Evolutionary conservation across 345 rosid genomes (phyloP), one percentile per base, ranked within the genome.

Genomic region (Lumnitzera littorea): DNA sequence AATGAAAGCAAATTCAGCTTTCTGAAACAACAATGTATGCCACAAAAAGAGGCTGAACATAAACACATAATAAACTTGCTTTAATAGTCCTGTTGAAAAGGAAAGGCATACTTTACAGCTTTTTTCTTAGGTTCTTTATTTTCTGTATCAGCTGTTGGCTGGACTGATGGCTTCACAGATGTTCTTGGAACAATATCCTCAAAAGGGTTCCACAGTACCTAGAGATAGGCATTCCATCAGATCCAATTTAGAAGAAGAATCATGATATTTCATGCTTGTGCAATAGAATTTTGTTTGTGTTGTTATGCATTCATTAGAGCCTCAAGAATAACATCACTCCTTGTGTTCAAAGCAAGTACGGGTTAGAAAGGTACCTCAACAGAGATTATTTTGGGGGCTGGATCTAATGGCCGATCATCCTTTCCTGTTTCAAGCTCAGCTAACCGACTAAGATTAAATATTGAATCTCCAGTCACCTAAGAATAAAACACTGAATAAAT

Each of bases 131-230:
- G 60, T 48, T 83, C 87, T 74, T 80, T 84, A 57, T 56, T 75
- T 65, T 84, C 91, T 51, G 59, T 23, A 61, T 81, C 84, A 61
- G 71, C 58, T 41, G 53, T 49, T 13, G 80, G 51, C 60, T 70
- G 81, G 29, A 51, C 59, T 36, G 61, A 65, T 57, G 78, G 58
- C 78, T 58, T 83, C 13, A 69, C 61, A 49, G 55, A 17, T 60
- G 59, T 69, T 70, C 96, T 86, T 8, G 87, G 97, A 74, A 86
- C 78, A 69, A 94, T 86, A 77, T 94, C 99, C 57, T 94, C 99
- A 46, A 94, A 94, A 56, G 99, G 96, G 55, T 91, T 94, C 96
- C 89, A 88, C 62, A 91, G 65, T 51, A 94, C 96, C 99, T 90
- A 70, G 58, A 20, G 57, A 61, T 59, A 66, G 41, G 12, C 31